Evolutionary conservation across 345 rosid genomes (phyloP).

Genomic region (Eucalyptus sp.): DNA sequence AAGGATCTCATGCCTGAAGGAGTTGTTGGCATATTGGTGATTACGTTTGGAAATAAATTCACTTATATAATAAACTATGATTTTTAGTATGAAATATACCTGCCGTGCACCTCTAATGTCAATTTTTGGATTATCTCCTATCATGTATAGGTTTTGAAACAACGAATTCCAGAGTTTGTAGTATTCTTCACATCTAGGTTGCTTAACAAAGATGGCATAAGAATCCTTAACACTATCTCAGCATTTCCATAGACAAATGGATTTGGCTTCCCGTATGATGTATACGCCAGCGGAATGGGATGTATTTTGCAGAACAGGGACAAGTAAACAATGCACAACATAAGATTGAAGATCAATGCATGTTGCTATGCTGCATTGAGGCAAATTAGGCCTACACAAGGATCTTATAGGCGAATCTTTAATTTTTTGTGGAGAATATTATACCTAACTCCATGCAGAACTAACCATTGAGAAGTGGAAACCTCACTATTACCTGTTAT

Average conservation of each 20-base stretch:
- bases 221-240: slow-evolving; percentile 35
- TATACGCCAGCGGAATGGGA: slow-evolving; percentile 34
- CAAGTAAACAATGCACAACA: neutral
- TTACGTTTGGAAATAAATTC: neutral
- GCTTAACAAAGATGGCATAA: slow-evolving; percentile 14
- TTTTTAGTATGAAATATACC: slow-evolving; percentile 18
- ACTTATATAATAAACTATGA: neutral
- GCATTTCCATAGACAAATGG: slow-evolving; percentile 68
- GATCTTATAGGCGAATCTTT: neutral
- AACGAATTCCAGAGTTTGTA: slow-evolving; percentile 9
- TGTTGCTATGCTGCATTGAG: neutral
- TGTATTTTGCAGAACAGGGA: slow-evolving; percentile 40
- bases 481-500: slow-evolving; percentile 38
- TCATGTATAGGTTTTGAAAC: slow-evolving; percentile 62
- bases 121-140: slow-evolving; percentile 77
- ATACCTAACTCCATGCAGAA: neutral
- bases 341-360: neutral
- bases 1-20: slow-evolving; percentile 64
- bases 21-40: neutral
- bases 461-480: neutral
- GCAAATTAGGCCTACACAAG: neutral
- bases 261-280: slow-evolving; percentile 69
- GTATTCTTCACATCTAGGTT: neutral
- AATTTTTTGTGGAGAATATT: neutral
- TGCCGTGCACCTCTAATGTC: slow-evolving; percentile 67